phyloP scores from a whole-genome alignment of 257 asterid species.

The Solanum appendiculatum region DNA sequence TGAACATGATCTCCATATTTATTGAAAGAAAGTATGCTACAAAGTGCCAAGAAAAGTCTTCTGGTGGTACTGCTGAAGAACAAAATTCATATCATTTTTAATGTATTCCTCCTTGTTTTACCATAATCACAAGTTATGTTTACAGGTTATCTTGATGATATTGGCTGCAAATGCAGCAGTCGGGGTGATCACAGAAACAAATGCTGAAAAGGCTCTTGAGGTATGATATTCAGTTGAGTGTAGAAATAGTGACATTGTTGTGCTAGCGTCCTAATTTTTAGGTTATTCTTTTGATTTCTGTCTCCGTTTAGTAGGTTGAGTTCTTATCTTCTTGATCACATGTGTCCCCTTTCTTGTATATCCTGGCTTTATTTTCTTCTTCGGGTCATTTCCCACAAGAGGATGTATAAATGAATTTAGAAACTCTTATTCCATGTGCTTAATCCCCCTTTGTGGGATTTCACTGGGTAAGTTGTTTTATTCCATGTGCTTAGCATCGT shows the following conservation, averaged over 20 bases:
- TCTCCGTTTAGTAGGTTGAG: not conserved
- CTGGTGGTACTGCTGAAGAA: not conserved
- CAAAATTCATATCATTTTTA: not conserved
- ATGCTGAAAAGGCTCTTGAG: conserved; percentile 99
- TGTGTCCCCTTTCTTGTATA: not conserved
- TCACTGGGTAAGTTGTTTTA: not conserved
- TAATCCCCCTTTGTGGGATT: not conserved
- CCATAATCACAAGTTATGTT: not conserved
- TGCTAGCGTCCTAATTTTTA: not conserved
- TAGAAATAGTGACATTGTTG: not conserved
- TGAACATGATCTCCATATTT: not conserved
- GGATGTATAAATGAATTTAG: not conserved
- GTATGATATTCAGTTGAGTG: conserved; percentile 28
- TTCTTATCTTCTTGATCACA: not conserved
- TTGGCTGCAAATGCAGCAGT: conserved; percentile 99
- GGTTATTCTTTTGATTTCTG: not conserved
- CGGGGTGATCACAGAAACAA: conserved; percentile 97
- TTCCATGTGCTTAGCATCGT: not conserved
- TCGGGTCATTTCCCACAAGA: not conserved
- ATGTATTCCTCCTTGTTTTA: not conserved
- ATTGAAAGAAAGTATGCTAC: not conserved
- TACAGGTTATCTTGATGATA: conserved; percentile 90
- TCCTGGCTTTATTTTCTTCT: not conserved
- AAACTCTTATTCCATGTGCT: not conserved
- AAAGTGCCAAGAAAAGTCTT: not conserved